phyloP scores from a whole-genome alignment of 108 stramenopile species.

The Cyclotella sp. region DNA sequence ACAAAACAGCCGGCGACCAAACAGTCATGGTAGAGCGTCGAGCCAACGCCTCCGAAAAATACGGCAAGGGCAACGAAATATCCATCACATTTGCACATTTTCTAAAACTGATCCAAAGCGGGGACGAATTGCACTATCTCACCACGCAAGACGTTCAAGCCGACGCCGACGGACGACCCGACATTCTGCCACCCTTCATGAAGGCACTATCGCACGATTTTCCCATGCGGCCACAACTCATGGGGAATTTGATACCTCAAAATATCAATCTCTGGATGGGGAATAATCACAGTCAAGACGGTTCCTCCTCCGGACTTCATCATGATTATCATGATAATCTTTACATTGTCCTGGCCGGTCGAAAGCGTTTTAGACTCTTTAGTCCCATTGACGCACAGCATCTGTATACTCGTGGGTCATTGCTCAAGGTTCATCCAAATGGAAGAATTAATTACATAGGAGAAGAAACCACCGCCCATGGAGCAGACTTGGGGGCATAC shows the following conservation, averaged over 20 bases:
- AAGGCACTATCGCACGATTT: constrained; percentile 56
- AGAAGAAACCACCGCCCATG: constrained; percentile 48
- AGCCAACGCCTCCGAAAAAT: constrained; percentile 23
- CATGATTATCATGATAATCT: constrained; percentile 99
- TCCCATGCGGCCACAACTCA: constrained; percentile 69
- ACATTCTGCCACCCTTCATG: constrained; percentile 47
- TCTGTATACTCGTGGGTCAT: constrained; percentile 79
- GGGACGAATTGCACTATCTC: constrained; percentile 52
- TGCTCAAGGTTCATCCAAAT: constrained; percentile 84
- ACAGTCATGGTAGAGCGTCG: constrained; percentile 49
- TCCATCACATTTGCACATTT: constrained; percentile 44
- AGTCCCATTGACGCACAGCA: constrained; percentile 60
- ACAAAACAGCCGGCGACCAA: constrained; percentile 16
- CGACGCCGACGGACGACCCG: constrained; percentile 44
- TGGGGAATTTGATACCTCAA: constrained; percentile 71
- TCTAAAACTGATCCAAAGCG: constrained; percentile 13
- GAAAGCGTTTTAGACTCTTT: constrained; percentile 88
- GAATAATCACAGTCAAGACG: constrained; percentile 11
- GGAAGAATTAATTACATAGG: constrained; percentile 87
- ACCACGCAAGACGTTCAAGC: constrained; percentile 65
- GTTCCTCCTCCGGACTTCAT: constrained; percentile 87
- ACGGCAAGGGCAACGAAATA: constrained; percentile 49
- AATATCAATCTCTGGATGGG: constrained; percentile 96
- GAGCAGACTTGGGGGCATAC: constrained; percentile 50
- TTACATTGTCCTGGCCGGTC: constrained; percentile 86